phyloP scores from a whole-genome alignment of 768 basidiomycete species.

The Mycena galopus region DNA sequence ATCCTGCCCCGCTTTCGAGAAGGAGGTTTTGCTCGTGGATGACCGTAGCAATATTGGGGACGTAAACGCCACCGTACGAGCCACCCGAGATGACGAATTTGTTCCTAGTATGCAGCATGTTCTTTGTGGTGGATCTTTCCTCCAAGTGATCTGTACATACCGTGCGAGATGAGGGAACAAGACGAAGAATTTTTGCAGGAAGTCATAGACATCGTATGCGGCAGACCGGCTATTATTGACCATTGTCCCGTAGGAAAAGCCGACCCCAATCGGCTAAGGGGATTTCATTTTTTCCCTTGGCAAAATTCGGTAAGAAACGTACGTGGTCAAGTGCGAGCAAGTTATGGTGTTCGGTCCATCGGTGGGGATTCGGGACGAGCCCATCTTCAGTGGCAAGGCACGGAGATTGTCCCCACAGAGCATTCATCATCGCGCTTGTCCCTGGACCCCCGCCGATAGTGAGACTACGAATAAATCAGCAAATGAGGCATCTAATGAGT shows the following conservation, averaged over 20 bases:
- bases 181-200: constrained; percentile 40
- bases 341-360: constrained; percentile 39
- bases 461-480: constrained; percentile 32
- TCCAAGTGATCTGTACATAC: not conserved
- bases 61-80: constrained; percentile 47
- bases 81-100: constrained; percentile 41
- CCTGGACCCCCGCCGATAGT: constrained; percentile 52
- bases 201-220: constrained; percentile 51
- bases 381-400: constrained; percentile 2
- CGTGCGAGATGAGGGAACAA: constrained; percentile 38
- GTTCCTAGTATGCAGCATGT: not conserved
- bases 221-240: constrained; percentile 48
- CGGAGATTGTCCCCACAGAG: constrained; percentile 5
- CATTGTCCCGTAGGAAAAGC: constrained; percentile 47
- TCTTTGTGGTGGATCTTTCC: not conserved
- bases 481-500: not conserved
- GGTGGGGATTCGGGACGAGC: constrained; percentile 6
- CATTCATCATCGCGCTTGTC: constrained; percentile 32
- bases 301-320: constrained; percentile 20
- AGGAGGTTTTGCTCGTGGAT: constrained; percentile 46
- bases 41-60: constrained; percentile 47
- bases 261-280: constrained; percentile 46
- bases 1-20: constrained; percentile 24
- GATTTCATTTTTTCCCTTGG: not conserved
- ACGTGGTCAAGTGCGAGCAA: constrained; percentile 42